These are phyloP conservation scores for Mycocentrospora acerina DNA, from an alignment of 2,329 filamentous ascomycete genomes.

Conservation along the genomic window DNA sequence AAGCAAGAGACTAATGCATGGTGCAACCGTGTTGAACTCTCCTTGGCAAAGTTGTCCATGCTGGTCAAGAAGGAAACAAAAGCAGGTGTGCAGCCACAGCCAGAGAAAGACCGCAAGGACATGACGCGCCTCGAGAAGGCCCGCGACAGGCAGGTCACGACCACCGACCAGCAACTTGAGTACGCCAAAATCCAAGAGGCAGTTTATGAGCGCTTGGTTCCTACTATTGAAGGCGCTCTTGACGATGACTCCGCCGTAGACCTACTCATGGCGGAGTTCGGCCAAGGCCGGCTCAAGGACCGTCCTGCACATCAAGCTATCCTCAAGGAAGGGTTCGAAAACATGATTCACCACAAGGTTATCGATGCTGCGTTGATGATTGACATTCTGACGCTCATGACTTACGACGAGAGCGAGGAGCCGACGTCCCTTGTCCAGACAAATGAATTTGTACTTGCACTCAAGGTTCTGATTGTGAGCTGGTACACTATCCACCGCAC, in stretches of 20 bases:
- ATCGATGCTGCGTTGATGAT: conserved; percentile 63
- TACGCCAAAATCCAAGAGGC: conserved; percentile 78
- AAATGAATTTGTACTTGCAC: conserved; percentile 72
- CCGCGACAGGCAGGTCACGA: conserved; percentile 30
- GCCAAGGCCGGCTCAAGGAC: conserved; percentile 55
- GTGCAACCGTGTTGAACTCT: conserved; percentile 92
- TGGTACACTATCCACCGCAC: conserved; percentile 53
- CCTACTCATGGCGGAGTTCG: conserved; percentile 70
- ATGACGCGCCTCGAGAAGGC: conserved; percentile 44
- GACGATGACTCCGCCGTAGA: conserved; percentile 78
- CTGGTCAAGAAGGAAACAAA: conserved; percentile 57
- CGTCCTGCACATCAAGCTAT: conserved; percentile 68
- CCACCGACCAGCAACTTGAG: conserved; percentile 62
- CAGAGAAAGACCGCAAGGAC: conserved; percentile 25
- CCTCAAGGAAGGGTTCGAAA: conserved; percentile 69
- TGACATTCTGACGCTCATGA: conserved; percentile 78
- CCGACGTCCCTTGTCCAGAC: conserved; percentile 48
- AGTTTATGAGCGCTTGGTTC: conserved; percentile 70
- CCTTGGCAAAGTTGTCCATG: conserved; percentile 75
- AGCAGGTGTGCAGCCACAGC: conserved; percentile 37
- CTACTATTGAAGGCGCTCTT: conserved; percentile 69
- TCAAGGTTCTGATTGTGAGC: conserved; percentile 58
- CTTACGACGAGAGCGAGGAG: conserved; percentile 48
- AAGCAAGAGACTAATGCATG: conserved; percentile 77
- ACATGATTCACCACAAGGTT: conserved; percentile 70